phyloP scores from a whole-genome alignment of 768 basidiomycete species.

The Tubosaeta sp. region DNA sequence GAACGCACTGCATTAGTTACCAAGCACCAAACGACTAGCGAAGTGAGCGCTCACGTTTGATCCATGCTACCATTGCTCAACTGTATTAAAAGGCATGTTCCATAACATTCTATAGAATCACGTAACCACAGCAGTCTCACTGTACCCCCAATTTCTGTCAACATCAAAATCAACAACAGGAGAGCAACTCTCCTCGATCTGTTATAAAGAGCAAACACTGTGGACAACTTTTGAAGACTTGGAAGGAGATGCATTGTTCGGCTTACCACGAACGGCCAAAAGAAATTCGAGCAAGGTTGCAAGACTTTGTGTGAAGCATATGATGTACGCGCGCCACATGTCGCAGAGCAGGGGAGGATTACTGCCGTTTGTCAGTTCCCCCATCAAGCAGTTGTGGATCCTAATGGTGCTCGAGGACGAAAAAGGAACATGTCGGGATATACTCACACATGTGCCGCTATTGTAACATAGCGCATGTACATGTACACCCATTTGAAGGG shows the following conservation, averaged over 20 bases:
- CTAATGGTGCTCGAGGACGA: neutral
- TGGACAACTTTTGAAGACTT: neutral
- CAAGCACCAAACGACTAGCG: neutral
- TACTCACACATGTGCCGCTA: constrained; percentile 21
- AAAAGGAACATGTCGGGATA: neutral
- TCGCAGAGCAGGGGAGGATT: constrained; percentile 7
- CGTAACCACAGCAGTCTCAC: constrained; percentile 1
- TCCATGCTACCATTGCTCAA: neutral
- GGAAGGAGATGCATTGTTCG: neutral
- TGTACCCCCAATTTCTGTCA: constrained; percentile 1
- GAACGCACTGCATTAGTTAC: neutral
- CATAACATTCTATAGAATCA: neutral
- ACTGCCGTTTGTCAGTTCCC: constrained; percentile 6
- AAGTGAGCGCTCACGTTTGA: constrained; percentile 10
- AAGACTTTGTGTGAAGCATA: constrained; percentile 3
- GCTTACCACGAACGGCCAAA: constrained; percentile 16
- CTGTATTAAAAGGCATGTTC: constrained; percentile 9
- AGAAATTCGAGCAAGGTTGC: constrained; percentile 13
- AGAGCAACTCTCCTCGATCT: constrained; percentile 10
- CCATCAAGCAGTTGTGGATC: constrained; percentile 12
- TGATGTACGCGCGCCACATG: constrained; percentile 9
- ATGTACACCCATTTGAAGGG: constrained; percentile 30
- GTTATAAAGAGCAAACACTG: constrained; percentile 21
- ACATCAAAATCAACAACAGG: constrained; percentile 3
- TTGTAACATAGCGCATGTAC: constrained; percentile 23